These are phyloP conservation scores for Penicillium silybi DNA, from an alignment of 495 filamentous ascomycete species.

Conservation along the genomic window DNA sequence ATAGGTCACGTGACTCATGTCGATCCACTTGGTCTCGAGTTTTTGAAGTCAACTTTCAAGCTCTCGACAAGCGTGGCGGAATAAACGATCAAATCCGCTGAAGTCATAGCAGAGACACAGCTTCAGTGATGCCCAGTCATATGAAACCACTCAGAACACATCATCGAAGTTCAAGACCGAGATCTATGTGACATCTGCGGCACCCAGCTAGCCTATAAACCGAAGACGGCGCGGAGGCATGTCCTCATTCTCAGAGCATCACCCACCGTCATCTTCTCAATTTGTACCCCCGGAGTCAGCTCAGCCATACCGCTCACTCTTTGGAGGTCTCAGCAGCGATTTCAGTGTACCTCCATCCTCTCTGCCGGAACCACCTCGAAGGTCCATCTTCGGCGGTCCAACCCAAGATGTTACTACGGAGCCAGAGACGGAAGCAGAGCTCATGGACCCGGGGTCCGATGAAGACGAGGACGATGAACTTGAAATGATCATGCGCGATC, in stretches of 20 bases:
- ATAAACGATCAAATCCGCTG: neutral
- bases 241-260: conserved; percentile 29
- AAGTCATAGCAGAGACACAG: neutral
- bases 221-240: conserved; percentile 22
- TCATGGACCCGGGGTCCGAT: conserved; percentile 1
- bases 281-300: conserved; percentile 33
- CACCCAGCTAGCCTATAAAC: neutral
- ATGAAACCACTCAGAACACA: neutral
- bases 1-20: conserved; percentile 8
- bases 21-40: conserved; percentile 8
- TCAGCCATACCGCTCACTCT: conserved; percentile 34
- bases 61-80: neutral
- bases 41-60: conserved; percentile 4
- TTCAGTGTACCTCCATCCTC: conserved; percentile 22
- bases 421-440: conserved; percentile 2
- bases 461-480: conserved; percentile 16
- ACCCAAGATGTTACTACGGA: conserved; percentile 23
- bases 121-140: conserved; percentile 7
- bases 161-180: neutral
- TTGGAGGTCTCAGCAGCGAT: conserved; percentile 39
- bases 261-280: conserved; percentile 17
- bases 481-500: conserved; percentile 24
- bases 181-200: conserved; percentile 8
- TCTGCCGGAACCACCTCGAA: conserved; percentile 15
- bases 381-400: conserved; percentile 33